phyloP scores from a whole-genome alignment of 1,139 yeast genomes.

The Candida tropicalis region DNA sequence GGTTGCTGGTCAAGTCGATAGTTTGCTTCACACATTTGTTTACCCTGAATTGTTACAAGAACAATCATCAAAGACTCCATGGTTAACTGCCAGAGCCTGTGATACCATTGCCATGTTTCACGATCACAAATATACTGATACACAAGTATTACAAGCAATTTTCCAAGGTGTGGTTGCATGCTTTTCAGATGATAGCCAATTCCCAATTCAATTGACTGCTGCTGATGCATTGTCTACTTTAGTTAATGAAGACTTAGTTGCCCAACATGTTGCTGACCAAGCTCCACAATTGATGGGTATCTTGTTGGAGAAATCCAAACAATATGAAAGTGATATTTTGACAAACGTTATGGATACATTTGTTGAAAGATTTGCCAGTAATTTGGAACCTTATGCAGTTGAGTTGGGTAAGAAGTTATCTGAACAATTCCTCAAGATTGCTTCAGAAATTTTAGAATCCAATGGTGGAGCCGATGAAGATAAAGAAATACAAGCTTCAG shows the following conservation, averaged over 20 bases:
- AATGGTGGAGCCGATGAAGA: conserved; percentile 35
- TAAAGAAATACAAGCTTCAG: conserved; percentile 56
- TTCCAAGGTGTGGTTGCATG: conserved; percentile 49
- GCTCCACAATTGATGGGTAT: conserved; percentile 57
- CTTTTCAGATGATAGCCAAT: conserved; percentile 45
- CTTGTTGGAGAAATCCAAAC: conserved; percentile 52
- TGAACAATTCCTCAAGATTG: conserved; percentile 49
- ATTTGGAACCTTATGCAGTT: conserved; percentile 58
- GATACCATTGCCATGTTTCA: conserved; percentile 53
- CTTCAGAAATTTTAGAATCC: conserved; percentile 45
- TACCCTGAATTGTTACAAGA: conserved; percentile 46
- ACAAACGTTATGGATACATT: conserved; percentile 59
- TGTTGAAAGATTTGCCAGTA: conserved; percentile 54
- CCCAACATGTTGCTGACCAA: conserved; percentile 48
- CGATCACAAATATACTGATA: conserved; percentile 41
- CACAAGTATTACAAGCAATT: conserved; percentile 42
- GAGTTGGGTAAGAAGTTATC: conserved; percentile 51
- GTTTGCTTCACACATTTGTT: conserved; percentile 45
- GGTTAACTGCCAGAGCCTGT: conserved; percentile 59
- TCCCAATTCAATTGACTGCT: conserved; percentile 55
- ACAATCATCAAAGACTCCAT: conserved; percentile 38
- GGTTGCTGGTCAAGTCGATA: conserved; percentile 49
- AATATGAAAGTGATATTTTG: conserved; percentile 54
- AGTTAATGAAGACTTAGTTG: conserved; percentile 50
- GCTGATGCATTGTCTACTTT: conserved; percentile 56